Conservation (phyloP, 805 yeast species). For the Starmerella geochares region DNA sequence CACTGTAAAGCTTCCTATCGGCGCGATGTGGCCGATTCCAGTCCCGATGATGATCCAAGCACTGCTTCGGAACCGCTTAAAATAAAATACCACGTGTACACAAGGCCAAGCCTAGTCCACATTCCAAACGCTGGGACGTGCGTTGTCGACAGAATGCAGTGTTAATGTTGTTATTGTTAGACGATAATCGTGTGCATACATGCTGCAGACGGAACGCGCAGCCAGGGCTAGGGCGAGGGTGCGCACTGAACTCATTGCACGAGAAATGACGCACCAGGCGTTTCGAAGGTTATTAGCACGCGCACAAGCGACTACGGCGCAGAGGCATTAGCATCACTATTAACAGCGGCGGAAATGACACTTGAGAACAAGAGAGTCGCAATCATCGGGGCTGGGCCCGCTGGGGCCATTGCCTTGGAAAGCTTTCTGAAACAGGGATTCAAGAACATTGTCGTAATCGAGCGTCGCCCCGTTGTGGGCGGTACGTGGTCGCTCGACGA, state of each 20-base stretch:
- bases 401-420: constrained; percentile 20
- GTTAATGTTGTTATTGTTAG: too few relatives aligned
- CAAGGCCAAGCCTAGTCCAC: too few relatives aligned
- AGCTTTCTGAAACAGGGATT: constrained; percentile 15
- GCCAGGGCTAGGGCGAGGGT: not conserved
- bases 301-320: too few relatives aligned
- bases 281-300: not conserved
- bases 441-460: constrained; percentile 15
- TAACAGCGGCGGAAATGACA: not conserved
- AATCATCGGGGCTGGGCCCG: constrained; percentile 21
- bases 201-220: not conserved
- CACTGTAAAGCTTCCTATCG: too few relatives aligned
- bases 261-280: constrained; percentile 1
- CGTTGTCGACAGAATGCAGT: too few relatives aligned
- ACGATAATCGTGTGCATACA: not conserved
- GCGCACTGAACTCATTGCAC: constrained; percentile 2
- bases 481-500: constrained; percentile 23
- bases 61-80: too few relatives aligned
- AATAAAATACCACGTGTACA: too few relatives aligned
- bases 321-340: too few relatives aligned
- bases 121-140: too few relatives aligned
- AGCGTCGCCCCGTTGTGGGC: constrained; percentile 16
- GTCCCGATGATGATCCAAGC: too few relatives aligned
- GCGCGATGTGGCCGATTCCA: too few relatives aligned
- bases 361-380: constrained; percentile 10